A percentile compares a stretch with the other conserved stretches of the same genome.
phyloP scores from a whole-genome alignment of 306 rosid species.

The Castanea sativa region DNA sequence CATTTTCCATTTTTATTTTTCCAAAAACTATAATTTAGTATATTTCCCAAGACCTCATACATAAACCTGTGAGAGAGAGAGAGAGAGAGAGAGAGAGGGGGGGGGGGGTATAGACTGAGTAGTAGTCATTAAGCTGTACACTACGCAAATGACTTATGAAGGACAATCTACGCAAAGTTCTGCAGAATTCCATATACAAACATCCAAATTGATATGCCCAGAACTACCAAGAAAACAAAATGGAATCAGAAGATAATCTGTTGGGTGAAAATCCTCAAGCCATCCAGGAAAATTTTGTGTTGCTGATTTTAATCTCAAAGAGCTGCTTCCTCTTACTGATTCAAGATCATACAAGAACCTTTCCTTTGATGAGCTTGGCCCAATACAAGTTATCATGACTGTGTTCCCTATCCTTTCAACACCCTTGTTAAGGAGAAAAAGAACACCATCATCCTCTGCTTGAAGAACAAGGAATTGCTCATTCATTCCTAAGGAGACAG shows the following conservation, averaged over 20 bases:
- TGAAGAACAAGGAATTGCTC: constrained; percentile 36
- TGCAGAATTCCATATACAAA: constrained; percentile 32
- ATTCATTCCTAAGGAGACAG: constrained; percentile 18
- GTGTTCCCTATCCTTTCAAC: constrained; percentile 18
- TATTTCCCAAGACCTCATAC: not conserved
- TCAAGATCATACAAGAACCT: constrained; percentile 26
- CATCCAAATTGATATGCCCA: constrained; percentile 33
- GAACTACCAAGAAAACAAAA: constrained; percentile 27
- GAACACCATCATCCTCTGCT: constrained; percentile 36
- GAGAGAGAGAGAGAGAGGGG: not conserved
- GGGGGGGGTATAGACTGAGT: no score
- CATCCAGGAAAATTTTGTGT: constrained; percentile 23
- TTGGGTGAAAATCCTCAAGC: constrained; percentile 25
- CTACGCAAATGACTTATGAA: not conserved
- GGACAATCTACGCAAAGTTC: constrained; percentile 19
- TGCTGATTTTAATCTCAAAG: constrained; percentile 27
- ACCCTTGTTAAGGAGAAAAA: constrained; percentile 34
- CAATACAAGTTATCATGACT: constrained; percentile 30
- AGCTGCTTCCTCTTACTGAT: constrained; percentile 26
- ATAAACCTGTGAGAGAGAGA: not conserved
- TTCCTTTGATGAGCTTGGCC: constrained; percentile 25
- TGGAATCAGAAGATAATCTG: constrained; percentile 44
- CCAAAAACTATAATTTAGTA: not conserved
- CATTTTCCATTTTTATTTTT: not conserved
- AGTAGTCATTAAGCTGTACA: not conserved